phyloP scores from a whole-genome alignment of 345 rosid species.

The Chamaenerion angustifolium region DNA sequence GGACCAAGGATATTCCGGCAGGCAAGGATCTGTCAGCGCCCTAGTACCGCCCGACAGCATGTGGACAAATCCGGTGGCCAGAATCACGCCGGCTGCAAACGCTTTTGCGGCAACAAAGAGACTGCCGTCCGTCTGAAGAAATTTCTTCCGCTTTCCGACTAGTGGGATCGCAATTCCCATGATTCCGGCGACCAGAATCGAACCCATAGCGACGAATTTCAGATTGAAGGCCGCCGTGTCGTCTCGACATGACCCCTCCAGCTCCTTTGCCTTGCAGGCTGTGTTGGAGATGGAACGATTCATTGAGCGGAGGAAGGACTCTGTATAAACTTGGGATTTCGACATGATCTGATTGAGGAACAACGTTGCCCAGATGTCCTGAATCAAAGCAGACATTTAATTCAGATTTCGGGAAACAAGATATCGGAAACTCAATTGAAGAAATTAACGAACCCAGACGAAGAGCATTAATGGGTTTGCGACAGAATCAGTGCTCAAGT shows the following conservation, averaged over 20 bases:
- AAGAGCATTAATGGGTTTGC: constrained; percentile 1
- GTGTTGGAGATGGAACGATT: constrained; percentile 21
- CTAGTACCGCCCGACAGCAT: constrained; percentile 59
- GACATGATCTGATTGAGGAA: constrained; percentile 2
- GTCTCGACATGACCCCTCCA: constrained; percentile 41
- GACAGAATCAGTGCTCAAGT: not conserved
- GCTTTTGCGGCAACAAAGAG: constrained; percentile 76
- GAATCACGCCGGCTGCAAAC: constrained; percentile 85
- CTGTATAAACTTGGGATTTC: constrained; percentile 10
- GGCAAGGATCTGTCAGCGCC: constrained; percentile 51
- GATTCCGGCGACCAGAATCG: constrained; percentile 54
- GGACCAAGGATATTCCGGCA: constrained; percentile 63
- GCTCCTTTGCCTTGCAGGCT: constrained; percentile 26
- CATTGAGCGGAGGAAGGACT: constrained; percentile 16
- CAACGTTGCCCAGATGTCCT: constrained; percentile 5
- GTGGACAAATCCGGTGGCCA: constrained; percentile 92
- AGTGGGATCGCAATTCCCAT: constrained; percentile 62
- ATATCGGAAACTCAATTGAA: not conserved
- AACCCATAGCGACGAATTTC: constrained; percentile 58
- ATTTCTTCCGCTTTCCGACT: constrained; percentile 47
- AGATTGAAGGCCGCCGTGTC: constrained; percentile 43
- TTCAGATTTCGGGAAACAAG: not conserved
- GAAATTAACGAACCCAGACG: not conserved
- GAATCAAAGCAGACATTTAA: not conserved
- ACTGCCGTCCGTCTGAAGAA: constrained; percentile 45